Base-by-base conservation (phyloP, 2,329 filamentous ascomycete genomes). In the Pseudomassariella vexata region DNA sequence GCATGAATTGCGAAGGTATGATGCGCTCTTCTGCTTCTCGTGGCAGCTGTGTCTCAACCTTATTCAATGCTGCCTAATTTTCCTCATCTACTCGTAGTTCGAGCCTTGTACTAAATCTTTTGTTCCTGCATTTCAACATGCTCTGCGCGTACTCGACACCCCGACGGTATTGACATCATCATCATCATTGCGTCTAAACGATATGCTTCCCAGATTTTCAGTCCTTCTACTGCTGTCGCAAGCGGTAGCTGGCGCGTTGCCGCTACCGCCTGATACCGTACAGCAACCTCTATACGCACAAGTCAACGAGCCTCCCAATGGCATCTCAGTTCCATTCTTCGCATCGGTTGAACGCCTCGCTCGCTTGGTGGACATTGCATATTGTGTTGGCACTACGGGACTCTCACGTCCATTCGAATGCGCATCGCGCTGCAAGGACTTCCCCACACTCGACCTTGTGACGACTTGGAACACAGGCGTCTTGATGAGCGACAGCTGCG, bases 291-390 rank as follows among this genome's bases (percentile, higher is more conserved):
- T 30, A 24, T 14, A 18, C 11, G 11, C 19, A 18, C 25, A 25
- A 22, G 14, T n/a, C 4, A 19, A 19, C 14, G 25, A 30, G 12
- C 27, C 36, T 9, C 25, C 44, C 16, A 30, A 35, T 40, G 53
- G 45, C 54, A 40, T 92, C 35, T 79, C 83, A 5, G 50, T 60
- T 18, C 50, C 66, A 16, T 70, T 95, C 39, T 96, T 94, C 60
- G 65, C 74, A 37, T 80, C 85, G 12, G 77, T 98, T 10, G 88
- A 95, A 59, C 85, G 94, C 49, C 68, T 90, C 34, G 78, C 90
- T n/a, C 81, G 89, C 33, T 73, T 96, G 17, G 90, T 95, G 41
- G 92, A 98, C 56, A 92, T 96, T 38, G 70, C 87, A 28, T 96
- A 96, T 62, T 98, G 92, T 57, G 85, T 96, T 37, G 88, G 89